Conservation (phyloP, 139 green algal genomes). For the Coccomyxa sp. region DNA sequence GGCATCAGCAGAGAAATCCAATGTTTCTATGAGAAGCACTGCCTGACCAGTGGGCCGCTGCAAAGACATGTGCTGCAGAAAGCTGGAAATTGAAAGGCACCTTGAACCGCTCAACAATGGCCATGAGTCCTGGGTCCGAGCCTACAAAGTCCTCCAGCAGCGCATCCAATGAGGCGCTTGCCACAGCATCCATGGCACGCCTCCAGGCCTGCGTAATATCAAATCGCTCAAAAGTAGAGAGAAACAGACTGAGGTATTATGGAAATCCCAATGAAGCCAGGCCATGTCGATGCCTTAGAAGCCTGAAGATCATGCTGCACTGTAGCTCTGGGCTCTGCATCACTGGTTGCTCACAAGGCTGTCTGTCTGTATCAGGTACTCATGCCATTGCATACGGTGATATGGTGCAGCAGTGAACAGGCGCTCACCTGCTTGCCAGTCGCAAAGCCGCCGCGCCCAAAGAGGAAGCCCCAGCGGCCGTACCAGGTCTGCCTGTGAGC, state of each 20-base stretch:
- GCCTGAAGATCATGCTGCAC: too few relatives aligned
- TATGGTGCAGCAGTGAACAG: not conserved
- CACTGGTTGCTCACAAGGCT: not conserved
- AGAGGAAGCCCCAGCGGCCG: constrained; percentile 87
- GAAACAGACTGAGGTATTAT: too few relatives aligned
- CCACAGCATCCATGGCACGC: constrained; percentile 40
- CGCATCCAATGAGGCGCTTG: constrained; percentile 29
- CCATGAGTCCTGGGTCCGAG: constrained; percentile 28
- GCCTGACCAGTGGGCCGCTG: not conserved
- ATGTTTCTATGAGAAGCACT: too few relatives aligned
- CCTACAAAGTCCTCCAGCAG: constrained; percentile 55
- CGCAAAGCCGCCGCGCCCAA: constrained; percentile 84
- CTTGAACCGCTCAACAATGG: constrained; percentile 57
- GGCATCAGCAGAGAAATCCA: not conserved
- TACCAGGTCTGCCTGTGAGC: constrained; percentile 80
- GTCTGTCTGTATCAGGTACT: too few relatives aligned
- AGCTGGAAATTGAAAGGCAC: not conserved
- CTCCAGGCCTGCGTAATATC: constrained; percentile 57
- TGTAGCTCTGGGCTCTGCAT: too few relatives aligned
- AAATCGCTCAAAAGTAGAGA: too few relatives aligned
- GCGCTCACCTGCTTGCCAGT: too few relatives aligned
- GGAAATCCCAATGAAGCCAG: too few relatives aligned
- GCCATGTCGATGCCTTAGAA: too few relatives aligned
- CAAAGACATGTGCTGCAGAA: not conserved
- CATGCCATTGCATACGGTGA: too few relatives aligned